These are phyloP conservation scores for Pythium volutum DNA, from an alignment of 352 stramenopile species.

Conservation along the genomic window DNA sequence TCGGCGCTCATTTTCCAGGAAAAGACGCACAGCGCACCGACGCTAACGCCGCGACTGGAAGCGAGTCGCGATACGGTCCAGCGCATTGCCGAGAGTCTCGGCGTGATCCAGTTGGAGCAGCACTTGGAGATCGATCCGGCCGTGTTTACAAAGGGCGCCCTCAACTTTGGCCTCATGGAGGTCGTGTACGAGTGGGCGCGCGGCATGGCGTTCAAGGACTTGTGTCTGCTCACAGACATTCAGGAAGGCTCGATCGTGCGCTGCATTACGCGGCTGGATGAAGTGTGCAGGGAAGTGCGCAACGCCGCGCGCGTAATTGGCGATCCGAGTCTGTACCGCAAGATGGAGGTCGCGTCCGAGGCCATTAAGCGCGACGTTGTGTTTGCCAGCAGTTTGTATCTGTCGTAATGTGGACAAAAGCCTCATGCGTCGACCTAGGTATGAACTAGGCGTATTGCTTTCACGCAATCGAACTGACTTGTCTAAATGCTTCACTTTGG, in stretches of 20 bases:
- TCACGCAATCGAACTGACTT: too few species aligned
- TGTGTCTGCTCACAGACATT: slow-evolving; percentile 94
- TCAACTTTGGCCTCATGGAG: slow-evolving; percentile 96
- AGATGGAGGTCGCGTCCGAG: slow-evolving; percentile 91
- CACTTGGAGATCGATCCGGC: slow-evolving; percentile 88
- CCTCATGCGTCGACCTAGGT: too few species aligned
- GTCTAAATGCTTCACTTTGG: too few species aligned
- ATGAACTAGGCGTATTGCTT: too few species aligned
- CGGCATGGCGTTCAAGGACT: slow-evolving; percentile 95
- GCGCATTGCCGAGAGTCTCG: slow-evolving; percentile 74
- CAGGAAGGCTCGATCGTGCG: slow-evolving; percentile 98
- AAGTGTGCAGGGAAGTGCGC: slow-evolving; percentile 96
- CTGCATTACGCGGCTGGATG: slow-evolving; percentile 96
- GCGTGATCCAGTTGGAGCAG: slow-evolving; percentile 79
- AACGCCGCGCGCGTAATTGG: slow-evolving; percentile 94
- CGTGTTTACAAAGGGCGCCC: slow-evolving; percentile 87
- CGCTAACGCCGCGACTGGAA: slow-evolving; percentile 67
- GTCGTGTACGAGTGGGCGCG: slow-evolving; percentile 98
- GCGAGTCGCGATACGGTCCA: slow-evolving; percentile 87
- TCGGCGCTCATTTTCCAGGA: slow-evolving; percentile 97
- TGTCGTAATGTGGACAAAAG: too few species aligned
- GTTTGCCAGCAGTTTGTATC: slow-evolving; percentile 84
- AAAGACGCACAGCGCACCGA: slow-evolving; percentile 81
- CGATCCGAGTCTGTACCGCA: slow-evolving; percentile 95
- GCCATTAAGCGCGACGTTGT: slow-evolving; percentile 16